Evolutionary conservation across 768 basidiomycete species (phyloP).

Genomic region (Podaxis sp.): DNA sequence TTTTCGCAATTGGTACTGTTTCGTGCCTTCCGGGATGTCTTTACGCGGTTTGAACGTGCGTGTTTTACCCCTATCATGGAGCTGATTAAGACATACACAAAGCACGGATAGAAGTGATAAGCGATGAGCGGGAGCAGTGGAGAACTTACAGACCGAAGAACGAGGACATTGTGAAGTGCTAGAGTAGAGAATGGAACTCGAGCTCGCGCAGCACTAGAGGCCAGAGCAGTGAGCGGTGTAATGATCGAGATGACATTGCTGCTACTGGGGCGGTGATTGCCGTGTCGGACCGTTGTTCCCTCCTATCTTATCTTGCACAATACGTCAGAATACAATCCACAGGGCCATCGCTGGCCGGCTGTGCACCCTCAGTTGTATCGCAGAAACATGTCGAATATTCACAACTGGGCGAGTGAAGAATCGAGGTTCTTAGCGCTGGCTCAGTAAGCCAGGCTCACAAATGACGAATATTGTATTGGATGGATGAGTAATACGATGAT

Average conservation of each 20-base stretch:
- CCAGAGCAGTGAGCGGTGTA: background rate
- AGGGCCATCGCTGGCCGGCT: background rate
- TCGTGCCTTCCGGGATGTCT: slow-evolving; percentile 93
- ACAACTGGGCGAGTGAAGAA: too few relatives aligned
- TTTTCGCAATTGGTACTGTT: slow-evolving; percentile 97
- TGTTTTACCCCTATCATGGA: slow-evolving; percentile 68
- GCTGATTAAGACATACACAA: background rate
- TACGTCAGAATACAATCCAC: background rate
- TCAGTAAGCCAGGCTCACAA: background rate
- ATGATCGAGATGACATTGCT: background rate
- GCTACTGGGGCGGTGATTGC: slow-evolving; percentile 17
- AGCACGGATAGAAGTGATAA: background rate
- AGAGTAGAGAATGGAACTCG: background rate
- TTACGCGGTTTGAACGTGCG: slow-evolving; percentile 96
- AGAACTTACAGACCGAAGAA: slow-evolving; percentile 80
- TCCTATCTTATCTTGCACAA: slow-evolving; percentile 4
- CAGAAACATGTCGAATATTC: too few relatives aligned
- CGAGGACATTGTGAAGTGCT: slow-evolving; percentile 59
- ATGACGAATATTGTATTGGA: slow-evolving; percentile 1
- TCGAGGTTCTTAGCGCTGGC: background rate
- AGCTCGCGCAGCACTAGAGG: background rate
- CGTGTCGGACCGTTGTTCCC: background rate
- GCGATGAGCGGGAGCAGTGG: background rate
- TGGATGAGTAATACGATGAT: slow-evolving; percentile 13
- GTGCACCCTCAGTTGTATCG: too few relatives aligned